Base-by-base conservation (phyloP, 2,329 filamentous ascomycete species). In the Sarocladium brachiariae region DNA sequence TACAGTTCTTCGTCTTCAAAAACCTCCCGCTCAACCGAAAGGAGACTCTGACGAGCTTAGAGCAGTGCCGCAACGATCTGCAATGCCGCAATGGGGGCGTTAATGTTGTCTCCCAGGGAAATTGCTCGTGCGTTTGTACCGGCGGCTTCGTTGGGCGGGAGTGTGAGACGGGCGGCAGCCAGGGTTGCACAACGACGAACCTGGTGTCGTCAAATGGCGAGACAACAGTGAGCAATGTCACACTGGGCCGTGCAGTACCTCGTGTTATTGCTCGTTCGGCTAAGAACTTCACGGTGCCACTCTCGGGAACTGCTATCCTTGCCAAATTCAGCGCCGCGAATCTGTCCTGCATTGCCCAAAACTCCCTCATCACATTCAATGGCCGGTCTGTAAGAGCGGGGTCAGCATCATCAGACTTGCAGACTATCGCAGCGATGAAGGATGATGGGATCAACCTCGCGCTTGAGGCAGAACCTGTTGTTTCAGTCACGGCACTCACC, bases 51-150 rank as follows among this genome's bases (percentile, higher is more conserved):
- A 61, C 67, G 23, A 64, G 63, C 9, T 60, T 74, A 19, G 64
- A 70, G 6, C 63, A 75, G 53, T 95, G 89, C 63, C 74, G 80
- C 56, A 68, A 72, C 34, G 75, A 76, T 25, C 69, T 86, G 13
- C 75, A 73, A 0, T 96, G 92, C 61, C 70, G 78, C 49, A 96
- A 97, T 56, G 89, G 89, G 9, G 92, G 92, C 24, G 83, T 84
- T 16, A 90, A 84, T 51, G 78, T 92, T 14, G 67, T 89, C 18
- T 80, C 77, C 14, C 73, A 80, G 51, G 78, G 80, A 3, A 71
- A 77, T 18, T 97, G 92, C 68, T 85, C 84, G 11, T 99, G 92
- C 64, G 81, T 96, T 38, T 99, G 92, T 67, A 82, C 85, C 19
- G 90, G 93, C 59, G 89, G 91, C 1, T 97, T 92, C 64, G 91